Base-by-base conservation (phyloP, 306 rosid genomes). In the Betula pendula region DNA sequence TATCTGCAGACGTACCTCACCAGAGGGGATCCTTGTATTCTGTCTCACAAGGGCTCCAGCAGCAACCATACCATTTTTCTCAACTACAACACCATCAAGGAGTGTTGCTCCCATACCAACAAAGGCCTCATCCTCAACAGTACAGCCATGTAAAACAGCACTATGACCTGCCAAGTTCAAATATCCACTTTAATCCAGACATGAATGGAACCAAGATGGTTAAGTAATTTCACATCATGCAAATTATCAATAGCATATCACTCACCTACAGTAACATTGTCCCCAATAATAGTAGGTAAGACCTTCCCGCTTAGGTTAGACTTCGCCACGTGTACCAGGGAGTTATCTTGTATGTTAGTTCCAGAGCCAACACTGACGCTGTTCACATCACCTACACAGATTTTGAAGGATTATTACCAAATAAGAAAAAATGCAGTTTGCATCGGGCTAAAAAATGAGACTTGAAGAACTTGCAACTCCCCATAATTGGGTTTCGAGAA, bases 41-140 rank as follows among this genome's bases (percentile, higher is more conserved):
- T 92, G 98, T 76, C 93, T 86, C 63, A 94, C 97, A 79, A 90
- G 96, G 77, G 98, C 92, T 74, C 97, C 97, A 25, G 95, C 96
- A 81, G 93, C 96, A 78, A 94, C 96, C 97, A 94, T 92, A 29
- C 92, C 93, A 83, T 92, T 83, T 82, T 85, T 94, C 88, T 92
- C 98, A 52, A 94, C 93, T 76, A 81, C 53, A 13, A 88, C 97
- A 47, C 98, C 98, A 82, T 94, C 98, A 52, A 94, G 98, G 59
- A 94, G 76, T 33, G 85, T 88, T 35, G 97, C 97, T 66, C 96
- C 95, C 97, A 92, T 90, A 27, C 96, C 98, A 22, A 94, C 96
- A 90, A 92, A 94, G 70, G 98, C 95, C 84, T 90, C 97, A 70
- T 92, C 97, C 79, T 94, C 95, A 50, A 94, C 88, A 35, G 96